These are phyloP conservation scores for Pseudozyma tsukubaensis DNA, from an alignment of 1,284 basidiomycete genomes.

Conservation along the genomic window DNA sequence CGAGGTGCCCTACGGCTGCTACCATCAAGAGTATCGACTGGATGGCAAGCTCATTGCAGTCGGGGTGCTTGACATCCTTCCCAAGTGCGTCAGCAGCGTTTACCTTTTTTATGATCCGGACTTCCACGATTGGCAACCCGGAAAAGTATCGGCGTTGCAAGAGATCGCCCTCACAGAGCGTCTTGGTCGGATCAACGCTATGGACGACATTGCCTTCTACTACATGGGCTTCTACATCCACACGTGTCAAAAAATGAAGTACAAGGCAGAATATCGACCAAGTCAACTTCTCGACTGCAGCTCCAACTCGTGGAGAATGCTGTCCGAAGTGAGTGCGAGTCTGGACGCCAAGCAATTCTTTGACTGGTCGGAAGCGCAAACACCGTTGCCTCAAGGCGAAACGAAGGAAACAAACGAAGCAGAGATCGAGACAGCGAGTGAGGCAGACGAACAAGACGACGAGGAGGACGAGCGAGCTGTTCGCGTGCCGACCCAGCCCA, in stretches of 20 bases:
- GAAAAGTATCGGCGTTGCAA: constrained; percentile 73
- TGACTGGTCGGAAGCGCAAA: constrained; percentile 18
- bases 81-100: constrained; percentile 88
- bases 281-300: constrained; percentile 81
- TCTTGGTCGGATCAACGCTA: constrained; percentile 36
- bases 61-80: constrained; percentile 90
- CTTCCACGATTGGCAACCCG: constrained; percentile 81
- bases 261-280: constrained; percentile 92
- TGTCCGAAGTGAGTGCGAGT: constrained; percentile 9
- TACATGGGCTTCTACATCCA: constrained; percentile 61
- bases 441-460: constrained; percentile 27
- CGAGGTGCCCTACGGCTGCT: constrained; percentile 53
- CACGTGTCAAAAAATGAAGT: constrained; percentile 89
- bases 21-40: constrained; percentile 66
- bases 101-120: constrained; percentile 92
- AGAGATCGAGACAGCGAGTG: neutral
- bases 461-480: constrained; percentile 34
- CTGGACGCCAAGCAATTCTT: constrained; percentile 23
- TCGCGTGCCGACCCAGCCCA: constrained; percentile 40
- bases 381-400: neutral
- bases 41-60: constrained; percentile 86
- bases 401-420: neutral
- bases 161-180: constrained; percentile 55
- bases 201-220: constrained; percentile 30
- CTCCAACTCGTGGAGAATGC: constrained; percentile 27